phyloP scores from a whole-genome alignment of 139 green algal genomes.

The Chlamydomonas asymmetrica region DNA sequence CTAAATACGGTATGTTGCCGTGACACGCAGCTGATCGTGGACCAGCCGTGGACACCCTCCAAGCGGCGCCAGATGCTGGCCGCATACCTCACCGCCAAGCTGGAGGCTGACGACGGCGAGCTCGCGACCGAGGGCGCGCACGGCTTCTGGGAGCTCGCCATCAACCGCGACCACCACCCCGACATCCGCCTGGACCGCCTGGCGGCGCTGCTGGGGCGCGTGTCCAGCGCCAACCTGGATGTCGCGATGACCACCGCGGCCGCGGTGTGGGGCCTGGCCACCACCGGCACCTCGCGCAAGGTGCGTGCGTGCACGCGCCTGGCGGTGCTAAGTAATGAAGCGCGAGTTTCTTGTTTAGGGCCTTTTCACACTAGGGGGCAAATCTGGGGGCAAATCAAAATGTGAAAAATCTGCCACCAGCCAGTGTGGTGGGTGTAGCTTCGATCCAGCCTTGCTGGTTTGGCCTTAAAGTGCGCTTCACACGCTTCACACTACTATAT shows the following conservation, averaged over 20 bases:
- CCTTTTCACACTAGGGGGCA: too few species aligned
- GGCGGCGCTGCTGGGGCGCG: conserved; percentile 33
- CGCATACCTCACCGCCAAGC: conserved; percentile 33
- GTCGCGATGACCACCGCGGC: conserved; percentile 48
- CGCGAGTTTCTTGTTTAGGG: too few species aligned
- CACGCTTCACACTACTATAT: too few species aligned
- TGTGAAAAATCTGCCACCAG: too few species aligned
- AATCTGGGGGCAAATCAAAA: too few species aligned
- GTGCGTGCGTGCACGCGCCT: too few species aligned
- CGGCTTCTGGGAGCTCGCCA: conserved; percentile 74
- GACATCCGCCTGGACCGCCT: conserved; percentile 53
- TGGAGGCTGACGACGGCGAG: conserved; percentile 41
- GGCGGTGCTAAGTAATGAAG: too few species aligned
- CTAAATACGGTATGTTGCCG: too few species aligned
- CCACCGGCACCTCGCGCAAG: conserved; percentile 29
- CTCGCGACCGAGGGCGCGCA: conserved; percentile 59
- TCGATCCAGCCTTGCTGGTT: too few species aligned
- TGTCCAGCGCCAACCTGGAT: conserved; percentile 42
- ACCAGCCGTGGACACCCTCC: conserved; percentile 62
- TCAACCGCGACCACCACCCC: conserved; percentile 67
- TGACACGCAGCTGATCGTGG: conserved; percentile 51
- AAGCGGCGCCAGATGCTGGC: conserved; percentile 45
- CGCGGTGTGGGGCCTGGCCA: conserved; percentile 52
- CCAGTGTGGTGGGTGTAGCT: too few species aligned
- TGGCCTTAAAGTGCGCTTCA: too few species aligned